Conservation (phyloP, 352 stramenopile species). For the Elongisporangium prolatum region DNA sequence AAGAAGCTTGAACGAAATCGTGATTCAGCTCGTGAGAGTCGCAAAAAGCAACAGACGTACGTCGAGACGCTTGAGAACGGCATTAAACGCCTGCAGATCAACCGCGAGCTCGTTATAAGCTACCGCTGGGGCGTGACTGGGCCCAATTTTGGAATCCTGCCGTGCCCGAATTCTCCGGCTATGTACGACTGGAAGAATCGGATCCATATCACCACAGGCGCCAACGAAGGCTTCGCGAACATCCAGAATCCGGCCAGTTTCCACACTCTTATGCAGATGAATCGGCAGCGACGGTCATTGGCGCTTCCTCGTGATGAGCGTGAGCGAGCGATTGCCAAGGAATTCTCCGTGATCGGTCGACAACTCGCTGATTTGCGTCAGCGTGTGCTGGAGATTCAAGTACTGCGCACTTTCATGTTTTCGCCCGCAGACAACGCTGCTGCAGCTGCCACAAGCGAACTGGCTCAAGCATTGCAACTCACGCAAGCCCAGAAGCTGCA, state of each 20-base stretch:
- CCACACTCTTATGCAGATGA: constrained; percentile 61
- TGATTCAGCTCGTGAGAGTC: constrained; percentile 77
- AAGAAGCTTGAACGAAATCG: constrained; percentile 88
- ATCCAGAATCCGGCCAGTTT: constrained; percentile 71
- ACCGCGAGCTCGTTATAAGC: constrained; percentile 60
- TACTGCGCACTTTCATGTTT: constrained; percentile 43
- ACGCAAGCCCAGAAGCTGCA: constrained; percentile 51
- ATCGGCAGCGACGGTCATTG: constrained; percentile 63
- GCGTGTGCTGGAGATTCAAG: constrained; percentile 59
- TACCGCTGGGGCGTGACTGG: constrained; percentile 72
- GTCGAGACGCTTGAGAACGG: constrained; percentile 83
- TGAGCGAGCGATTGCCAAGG: constrained; percentile 48
- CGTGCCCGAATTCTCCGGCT: constrained; percentile 43
- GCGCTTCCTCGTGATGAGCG: constrained; percentile 39
- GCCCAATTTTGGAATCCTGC: constrained; percentile 30
- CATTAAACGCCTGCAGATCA: constrained; percentile 85
- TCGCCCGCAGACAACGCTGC: constrained; percentile 20
- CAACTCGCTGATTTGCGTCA: constrained; percentile 49
- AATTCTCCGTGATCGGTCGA: constrained; percentile 51
- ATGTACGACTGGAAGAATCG: constrained; percentile 60
- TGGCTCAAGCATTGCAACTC: constrained; percentile 43
- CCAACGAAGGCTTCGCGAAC: constrained; percentile 53
- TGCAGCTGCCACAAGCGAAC: constrained; percentile 15
- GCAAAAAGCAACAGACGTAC: constrained; percentile 86
- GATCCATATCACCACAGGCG: constrained; percentile 62